phyloP scores from a whole-genome alignment of 495 filamentous ascomycete species.

The Pseudevernia furfuracea region DNA sequence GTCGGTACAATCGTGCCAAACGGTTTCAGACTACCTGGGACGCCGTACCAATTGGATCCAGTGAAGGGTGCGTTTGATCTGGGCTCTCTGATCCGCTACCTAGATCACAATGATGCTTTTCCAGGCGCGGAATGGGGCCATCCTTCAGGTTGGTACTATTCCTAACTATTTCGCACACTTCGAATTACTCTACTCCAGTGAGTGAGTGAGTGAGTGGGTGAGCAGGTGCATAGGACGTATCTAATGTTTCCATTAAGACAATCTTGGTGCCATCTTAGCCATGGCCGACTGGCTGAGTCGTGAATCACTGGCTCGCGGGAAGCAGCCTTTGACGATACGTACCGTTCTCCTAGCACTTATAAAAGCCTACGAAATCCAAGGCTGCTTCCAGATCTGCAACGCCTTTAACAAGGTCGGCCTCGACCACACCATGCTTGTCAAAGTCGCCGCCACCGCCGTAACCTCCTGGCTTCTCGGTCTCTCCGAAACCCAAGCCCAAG shows the following conservation, averaged over 20 bases:
- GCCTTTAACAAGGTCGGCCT: constrained; percentile 37
- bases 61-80: constrained; percentile 40
- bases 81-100: constrained; percentile 37
- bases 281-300: constrained; percentile 35
- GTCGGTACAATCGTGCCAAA: constrained; percentile 26
- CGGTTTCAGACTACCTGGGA: constrained; percentile 40
- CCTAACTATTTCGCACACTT: too few relatives aligned
- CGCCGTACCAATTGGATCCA: constrained; percentile 31
- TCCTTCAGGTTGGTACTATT: constrained; percentile 35
- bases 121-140: constrained; percentile 41
- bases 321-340: constrained; percentile 27
- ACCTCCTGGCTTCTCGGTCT: constrained; percentile 35
- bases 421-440: constrained; percentile 42
- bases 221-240: too few relatives aligned
- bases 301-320: not conserved
- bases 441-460: constrained; percentile 37
- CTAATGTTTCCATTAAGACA: too few relatives aligned
- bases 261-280: constrained; percentile 37
- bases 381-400: constrained; percentile 34
- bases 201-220: too few relatives aligned
- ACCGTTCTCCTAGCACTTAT: constrained; percentile 32
- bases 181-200: too few relatives aligned
- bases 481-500: constrained; percentile 28
- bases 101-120: constrained; percentile 43
- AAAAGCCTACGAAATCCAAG: constrained; percentile 46